Evolutionary conservation across 306 rosid genomes (phyloP).

Genomic region (Lathyrus aphaca): DNA sequence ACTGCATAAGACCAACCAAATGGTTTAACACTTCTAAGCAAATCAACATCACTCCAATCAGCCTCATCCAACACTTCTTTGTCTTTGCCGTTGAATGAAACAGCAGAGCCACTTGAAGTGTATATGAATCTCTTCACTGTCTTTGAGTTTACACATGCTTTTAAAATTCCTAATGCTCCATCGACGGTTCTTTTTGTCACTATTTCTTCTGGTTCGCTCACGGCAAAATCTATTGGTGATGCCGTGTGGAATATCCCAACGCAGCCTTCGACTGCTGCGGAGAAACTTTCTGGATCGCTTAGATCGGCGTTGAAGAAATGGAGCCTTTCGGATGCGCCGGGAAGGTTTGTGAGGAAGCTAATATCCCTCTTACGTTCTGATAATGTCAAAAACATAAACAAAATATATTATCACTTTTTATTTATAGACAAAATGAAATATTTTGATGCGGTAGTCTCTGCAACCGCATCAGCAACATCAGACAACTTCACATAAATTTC

Average conservation of each 20-base stretch:
- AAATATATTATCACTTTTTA: no score
- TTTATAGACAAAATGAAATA: no score
- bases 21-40: conserved; percentile 26
- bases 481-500: no score
- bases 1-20: conserved; percentile 43
- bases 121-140: conserved; percentile 63
- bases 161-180: conserved; percentile 58
- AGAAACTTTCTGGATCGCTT: conserved; percentile 52
- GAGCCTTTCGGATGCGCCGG: conserved; percentile 55
- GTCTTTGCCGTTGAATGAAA: background rate
- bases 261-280: conserved; percentile 57
- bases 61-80: conserved; percentile 52
- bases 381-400: background rate
- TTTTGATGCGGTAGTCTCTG: no score
- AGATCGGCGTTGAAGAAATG: conserved; percentile 64
- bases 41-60: conserved; percentile 58
- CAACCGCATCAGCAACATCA: no score
- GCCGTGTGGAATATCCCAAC: conserved; percentile 62
- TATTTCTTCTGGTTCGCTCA: conserved; percentile 47
- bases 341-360: conserved; percentile 58
- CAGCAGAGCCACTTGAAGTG: conserved; percentile 60
- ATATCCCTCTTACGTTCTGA: conserved; percentile 41
- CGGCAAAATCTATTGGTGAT: conserved; percentile 43
- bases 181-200: conserved; percentile 51
- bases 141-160: conserved; percentile 47